These are phyloP conservation scores for Colletotrichum sp. DNA, from an alignment of 2,329 filamentous ascomycete species.

Conservation along the genomic window DNA sequence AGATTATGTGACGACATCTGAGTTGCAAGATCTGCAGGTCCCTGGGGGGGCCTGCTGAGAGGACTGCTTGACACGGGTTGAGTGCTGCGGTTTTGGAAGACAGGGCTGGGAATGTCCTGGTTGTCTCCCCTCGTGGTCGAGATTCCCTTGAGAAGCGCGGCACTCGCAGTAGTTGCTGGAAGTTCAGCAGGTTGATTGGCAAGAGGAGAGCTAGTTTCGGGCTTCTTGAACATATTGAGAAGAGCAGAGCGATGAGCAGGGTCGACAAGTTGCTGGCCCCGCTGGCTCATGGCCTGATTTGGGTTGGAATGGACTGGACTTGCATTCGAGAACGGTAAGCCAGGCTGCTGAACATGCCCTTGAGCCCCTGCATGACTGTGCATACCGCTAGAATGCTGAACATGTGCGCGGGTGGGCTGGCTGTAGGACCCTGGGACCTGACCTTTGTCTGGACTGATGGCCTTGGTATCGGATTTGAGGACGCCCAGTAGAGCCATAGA, in stretches of 20 bases:
- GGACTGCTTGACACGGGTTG: constrained; percentile 16
- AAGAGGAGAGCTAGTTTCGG: constrained; percentile 23
- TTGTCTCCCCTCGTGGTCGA: neutral
- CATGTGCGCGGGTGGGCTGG: neutral
- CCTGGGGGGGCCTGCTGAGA: constrained; percentile 14
- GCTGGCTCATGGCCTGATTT: neutral
- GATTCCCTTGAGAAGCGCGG: constrained; percentile 6
- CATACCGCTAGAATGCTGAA: neutral
- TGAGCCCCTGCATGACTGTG: neutral
- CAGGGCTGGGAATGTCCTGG: neutral
- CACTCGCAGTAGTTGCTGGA: constrained; percentile 12
- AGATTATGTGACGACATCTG: constrained; percentile 1
- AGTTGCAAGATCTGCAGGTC: neutral
- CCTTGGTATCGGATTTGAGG: constrained; percentile 36
- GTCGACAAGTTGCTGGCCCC: constrained; percentile 32
- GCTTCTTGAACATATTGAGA: constrained; percentile 59
- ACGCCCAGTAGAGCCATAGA: constrained; percentile 42
- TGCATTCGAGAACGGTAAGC: neutral
- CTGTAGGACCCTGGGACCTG: neutral
- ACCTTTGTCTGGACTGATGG: neutral
- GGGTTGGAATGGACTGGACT: neutral
- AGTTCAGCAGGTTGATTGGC: constrained; percentile 5
- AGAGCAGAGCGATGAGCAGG: constrained; percentile 50
- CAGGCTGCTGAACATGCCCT: neutral
- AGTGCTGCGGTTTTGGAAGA: neutral